Percentiles rank a stretch among this genome's conserved stretches.
phyloP scores from a whole-genome alignment of 371 early-diverging fungal species.

The Circinella umbellata region DNA sequence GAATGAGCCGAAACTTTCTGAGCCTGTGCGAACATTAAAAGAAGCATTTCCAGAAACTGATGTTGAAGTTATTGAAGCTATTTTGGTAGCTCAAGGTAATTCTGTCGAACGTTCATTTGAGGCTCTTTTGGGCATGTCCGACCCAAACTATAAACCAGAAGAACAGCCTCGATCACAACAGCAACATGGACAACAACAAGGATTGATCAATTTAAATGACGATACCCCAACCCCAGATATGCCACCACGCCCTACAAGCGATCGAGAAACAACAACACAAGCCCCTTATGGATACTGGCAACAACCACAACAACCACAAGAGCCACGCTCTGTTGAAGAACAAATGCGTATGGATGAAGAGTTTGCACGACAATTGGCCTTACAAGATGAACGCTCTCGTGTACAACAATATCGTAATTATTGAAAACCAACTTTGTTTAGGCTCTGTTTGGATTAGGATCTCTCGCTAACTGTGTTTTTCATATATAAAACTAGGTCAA shows the following conservation, averaged over 20 bases:
- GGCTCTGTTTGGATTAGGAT: not conserved
- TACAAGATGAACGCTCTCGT: slow-evolving; percentile 41
- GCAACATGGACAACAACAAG: too few relatives aligned
- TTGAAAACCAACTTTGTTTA: not conserved
- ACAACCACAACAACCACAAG: slow-evolving; percentile 20
- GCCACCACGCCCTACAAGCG: slow-evolving; percentile 35
- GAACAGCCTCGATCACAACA: slow-evolving; percentile 17
- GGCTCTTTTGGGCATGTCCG: slow-evolving; percentile 45
- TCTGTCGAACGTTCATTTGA: slow-evolving; percentile 48
- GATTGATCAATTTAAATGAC: slow-evolving; percentile 13
- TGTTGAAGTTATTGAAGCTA: slow-evolving; percentile 49
- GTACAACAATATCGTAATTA: slow-evolving; percentile 20
- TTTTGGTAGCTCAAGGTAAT: slow-evolving; percentile 40
- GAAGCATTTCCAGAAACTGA: slow-evolving; percentile 56
- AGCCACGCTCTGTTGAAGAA: slow-evolving; percentile 38
- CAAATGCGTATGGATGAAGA: slow-evolving; percentile 55
- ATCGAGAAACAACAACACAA: slow-evolving; percentile 1
- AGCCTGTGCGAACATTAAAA: slow-evolving; percentile 35
- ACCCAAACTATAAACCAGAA: slow-evolving; percentile 44
- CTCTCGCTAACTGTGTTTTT: not conserved
- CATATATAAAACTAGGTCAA: not conserved
- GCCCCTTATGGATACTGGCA: slow-evolving; percentile 30
- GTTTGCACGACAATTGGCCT: slow-evolving; percentile 41
- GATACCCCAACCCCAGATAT: slow-evolving; percentile 30
- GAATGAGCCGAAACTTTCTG: slow-evolving; percentile 11